Base-by-base conservation (phyloP, 2,329 filamentous ascomycete genomes). In the Monascus ruber region DNA sequence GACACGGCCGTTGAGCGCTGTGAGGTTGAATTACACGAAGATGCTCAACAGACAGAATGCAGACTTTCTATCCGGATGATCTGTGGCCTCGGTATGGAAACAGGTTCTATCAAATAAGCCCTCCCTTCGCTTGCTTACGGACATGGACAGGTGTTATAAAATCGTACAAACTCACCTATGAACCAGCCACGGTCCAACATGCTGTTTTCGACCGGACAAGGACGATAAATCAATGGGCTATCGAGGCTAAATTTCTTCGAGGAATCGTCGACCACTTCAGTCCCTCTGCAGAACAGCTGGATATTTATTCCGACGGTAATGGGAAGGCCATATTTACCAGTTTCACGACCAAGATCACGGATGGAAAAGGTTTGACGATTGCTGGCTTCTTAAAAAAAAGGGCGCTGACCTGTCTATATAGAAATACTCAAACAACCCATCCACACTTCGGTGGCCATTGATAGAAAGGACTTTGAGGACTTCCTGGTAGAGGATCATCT, bases 191-290 rank as follows among this genome's bases (percentile, higher is more conserved):
- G 40, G 68, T 78, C 31, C 75, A 79, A 60, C 76, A 80, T 55
- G 77, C 77, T 2, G 62, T 79, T 0, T 81, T 81, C 54, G 76
- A 81, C 58, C 69, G 66, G 31, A 68, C 64, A 9, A 63, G 64
- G 25, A 70, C 75, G 2, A 67, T 63, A 10, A 80, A 79, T 44
- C 63, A 70, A 31, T 81, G 77, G 76, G 68, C 59, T 33, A 74
- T 79, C 40, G 68, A 73, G 33, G 69, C 77, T 4, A 64, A 66
- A 24, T 69, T 75, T 9, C 58, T 81, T 29, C 70, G 70, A 51
- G 75, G 79, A 47, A 75, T 79, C 43, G 70, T 75, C 26, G 77
- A 81, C 38, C 78, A 79, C 54, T 81, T 81, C 47, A 76, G 74
- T 3, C 67, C 70, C 2, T 78, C 74, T 47, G 77, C 77, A 0